phyloP scores from a whole-genome alignment of 2,329 filamentous ascomycete species.

The Calonectria crousiana region DNA sequence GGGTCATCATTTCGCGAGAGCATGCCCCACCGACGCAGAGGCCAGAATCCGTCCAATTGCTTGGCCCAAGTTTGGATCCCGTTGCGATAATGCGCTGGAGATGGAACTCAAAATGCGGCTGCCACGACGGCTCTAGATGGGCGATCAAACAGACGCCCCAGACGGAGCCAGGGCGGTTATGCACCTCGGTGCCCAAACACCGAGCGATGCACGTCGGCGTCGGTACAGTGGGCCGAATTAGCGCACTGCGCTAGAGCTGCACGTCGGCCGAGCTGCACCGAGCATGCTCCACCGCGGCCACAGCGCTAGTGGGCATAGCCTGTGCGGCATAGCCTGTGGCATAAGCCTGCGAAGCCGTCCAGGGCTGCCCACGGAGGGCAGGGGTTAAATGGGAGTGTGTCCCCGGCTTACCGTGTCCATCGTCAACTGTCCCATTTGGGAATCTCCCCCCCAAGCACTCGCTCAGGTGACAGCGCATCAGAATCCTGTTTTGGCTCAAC shows the following conservation, averaged over 20 bases:
- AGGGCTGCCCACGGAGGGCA: neutral
- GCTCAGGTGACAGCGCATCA: slow-evolving; percentile 16
- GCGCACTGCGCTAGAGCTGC: neutral
- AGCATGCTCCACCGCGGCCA: neutral
- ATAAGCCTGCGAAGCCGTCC: neutral
- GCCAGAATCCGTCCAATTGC: neutral
- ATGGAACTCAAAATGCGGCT: neutral
- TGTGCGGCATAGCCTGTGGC: neutral
- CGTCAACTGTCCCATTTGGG: neutral
- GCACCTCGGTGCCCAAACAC: slow-evolving; percentile 26
- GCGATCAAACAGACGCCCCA: slow-evolving; percentile 13
- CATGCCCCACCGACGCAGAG: neutral
- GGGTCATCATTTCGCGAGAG: neutral
- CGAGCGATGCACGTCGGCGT: slow-evolving; percentile 25
- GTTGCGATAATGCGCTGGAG: neutral
- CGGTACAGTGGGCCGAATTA: slow-evolving; percentile 12
- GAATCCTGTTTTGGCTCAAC: slow-evolving; percentile 9
- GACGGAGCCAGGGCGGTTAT: slow-evolving; percentile 1
- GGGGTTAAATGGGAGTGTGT: neutral
- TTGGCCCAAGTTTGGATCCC: neutral
- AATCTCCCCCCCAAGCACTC: neutral
- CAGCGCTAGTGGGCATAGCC: neutral
- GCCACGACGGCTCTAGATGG: neutral
- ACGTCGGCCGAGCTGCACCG: slow-evolving; percentile 21
- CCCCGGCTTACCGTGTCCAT: too few relatives aligned